A percentile compares a stretch with the other conserved stretches of the same genome.
phyloP scores from a whole-genome alignment of 73 alveolate species.

The Paramecium biaurelia region DNA sequence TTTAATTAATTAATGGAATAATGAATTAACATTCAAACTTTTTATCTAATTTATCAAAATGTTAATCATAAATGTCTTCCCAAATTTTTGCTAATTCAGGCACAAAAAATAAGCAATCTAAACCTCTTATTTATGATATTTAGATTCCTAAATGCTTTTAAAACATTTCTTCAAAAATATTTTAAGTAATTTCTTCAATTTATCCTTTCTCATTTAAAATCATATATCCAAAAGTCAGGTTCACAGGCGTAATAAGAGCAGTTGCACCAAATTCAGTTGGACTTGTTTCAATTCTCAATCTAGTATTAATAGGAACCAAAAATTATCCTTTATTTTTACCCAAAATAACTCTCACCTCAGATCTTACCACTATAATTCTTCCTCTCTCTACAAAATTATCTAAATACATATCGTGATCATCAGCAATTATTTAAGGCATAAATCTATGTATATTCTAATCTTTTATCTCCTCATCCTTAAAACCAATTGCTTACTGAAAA shows the following conservation, averaged over 20 bases:
- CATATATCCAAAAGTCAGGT: neutral
- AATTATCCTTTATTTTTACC: neutral
- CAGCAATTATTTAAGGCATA: constrained; percentile 33
- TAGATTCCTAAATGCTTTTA: neutral
- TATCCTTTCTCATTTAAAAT: constrained; percentile 25
- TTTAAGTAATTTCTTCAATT: constrained; percentile 26
- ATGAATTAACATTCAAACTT: neutral
- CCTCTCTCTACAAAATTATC: constrained; percentile 48
- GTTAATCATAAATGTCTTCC: neutral
- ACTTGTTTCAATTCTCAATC: neutral
- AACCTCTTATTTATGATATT: neutral
- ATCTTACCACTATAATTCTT: constrained; percentile 9
- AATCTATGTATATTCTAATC: constrained; percentile 22
- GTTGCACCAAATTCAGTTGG: constrained; percentile 33
- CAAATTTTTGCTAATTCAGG: constrained; percentile 21
- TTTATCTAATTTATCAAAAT: constrained; percentile 7
- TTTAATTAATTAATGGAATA: neutral
- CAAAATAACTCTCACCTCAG: neutral
- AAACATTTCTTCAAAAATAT: constrained; percentile 18
- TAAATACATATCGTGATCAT: constrained; percentile 29
- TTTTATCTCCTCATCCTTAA: neutral
- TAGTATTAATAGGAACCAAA: neutral
- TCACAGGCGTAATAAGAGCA: neutral
- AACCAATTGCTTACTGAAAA: neutral
- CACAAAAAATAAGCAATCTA: neutral